Evolutionary conservation across 139 green algal genomes (phyloP).

Genomic region (Mychonastes homosphaera): DNA sequence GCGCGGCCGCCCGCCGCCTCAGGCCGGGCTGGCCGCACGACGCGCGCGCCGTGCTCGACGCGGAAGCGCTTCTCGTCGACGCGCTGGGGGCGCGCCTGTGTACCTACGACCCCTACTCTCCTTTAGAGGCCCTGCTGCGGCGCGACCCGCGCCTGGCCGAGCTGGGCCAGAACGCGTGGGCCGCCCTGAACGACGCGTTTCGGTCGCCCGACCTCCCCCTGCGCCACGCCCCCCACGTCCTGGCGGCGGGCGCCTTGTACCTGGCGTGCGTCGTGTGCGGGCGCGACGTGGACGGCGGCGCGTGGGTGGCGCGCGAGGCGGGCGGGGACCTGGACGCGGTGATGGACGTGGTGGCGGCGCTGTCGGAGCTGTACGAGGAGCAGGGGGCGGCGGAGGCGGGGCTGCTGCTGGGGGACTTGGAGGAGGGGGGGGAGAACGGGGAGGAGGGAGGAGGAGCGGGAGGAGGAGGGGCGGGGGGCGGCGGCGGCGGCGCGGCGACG

Average conservation of each 20-base stretch:
- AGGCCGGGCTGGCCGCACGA: conserved; percentile 29
- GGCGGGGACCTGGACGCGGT: conserved; percentile 27
- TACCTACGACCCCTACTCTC: not conserved
- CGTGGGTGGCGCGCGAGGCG: conserved; percentile 28
- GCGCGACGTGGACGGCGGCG: conserved; percentile 22
- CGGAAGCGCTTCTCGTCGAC: conserved; percentile 40
- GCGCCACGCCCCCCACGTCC: conserved; percentile 50
- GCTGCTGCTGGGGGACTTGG: not conserved
- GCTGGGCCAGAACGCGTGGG: conserved; percentile 35
- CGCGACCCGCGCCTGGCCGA: conserved; percentile 23
- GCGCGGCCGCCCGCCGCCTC: conserved; percentile 33
- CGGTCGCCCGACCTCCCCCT: conserved; percentile 37
- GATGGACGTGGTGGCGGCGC: conserved; percentile 17
- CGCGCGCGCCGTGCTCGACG: conserved; percentile 48
- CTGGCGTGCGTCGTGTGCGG: conserved; percentile 30
- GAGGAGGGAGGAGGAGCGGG: too few species aligned
- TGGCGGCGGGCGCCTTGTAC: conserved; percentile 50
- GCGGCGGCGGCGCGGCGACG: too few species aligned
- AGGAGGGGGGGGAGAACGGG: too few species aligned
- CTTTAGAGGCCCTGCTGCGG: too few species aligned
- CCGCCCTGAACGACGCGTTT: conserved; percentile 56
- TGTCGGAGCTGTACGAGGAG: not conserved
- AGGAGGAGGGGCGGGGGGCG: too few species aligned
- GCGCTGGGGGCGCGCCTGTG: not conserved
- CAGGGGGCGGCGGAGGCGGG: not conserved